phyloP scores from a whole-genome alignment of 139 green algal species.

The Zygnema cylindricum region DNA sequence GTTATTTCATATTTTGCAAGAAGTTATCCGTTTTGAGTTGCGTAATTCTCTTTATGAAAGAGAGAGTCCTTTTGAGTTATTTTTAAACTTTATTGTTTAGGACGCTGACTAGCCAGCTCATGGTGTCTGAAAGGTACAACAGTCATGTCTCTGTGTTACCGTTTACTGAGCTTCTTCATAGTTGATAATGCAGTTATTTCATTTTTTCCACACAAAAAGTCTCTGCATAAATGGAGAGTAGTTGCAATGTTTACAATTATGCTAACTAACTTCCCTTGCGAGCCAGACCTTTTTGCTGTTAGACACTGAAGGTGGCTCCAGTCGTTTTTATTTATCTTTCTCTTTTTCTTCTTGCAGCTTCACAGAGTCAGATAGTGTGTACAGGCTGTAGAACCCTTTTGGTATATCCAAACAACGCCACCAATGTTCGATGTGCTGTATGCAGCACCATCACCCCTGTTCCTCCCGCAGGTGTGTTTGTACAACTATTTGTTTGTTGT shows the following conservation, averaged over 20 bases:
- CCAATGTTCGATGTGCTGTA: conserved; percentile 87
- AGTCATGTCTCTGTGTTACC: no score
- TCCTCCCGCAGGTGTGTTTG: conserved; percentile 64
- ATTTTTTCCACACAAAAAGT: no score
- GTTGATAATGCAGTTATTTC: no score
- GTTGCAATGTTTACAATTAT: no score
- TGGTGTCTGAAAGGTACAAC: not conserved
- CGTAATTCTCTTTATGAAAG: no score
- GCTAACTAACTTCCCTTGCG: no score
- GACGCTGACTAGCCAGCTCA: not conserved
- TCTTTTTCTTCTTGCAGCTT: conserved; percentile 25
- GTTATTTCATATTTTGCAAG: not conserved
- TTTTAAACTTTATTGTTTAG: not conserved
- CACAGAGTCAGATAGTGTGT: conserved; percentile 80
- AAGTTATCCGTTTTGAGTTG: not conserved
- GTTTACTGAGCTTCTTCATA: no score
- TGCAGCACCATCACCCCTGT: conserved; percentile 83
- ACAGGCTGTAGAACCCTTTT: conserved; percentile 80
- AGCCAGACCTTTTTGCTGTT: no score
- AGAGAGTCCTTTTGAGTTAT: not conserved
- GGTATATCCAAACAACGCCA: conserved; percentile 85
- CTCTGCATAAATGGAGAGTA: no score
- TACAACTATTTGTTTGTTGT: no score
- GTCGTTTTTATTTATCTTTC: no score
- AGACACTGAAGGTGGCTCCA: no score